Conservation (phyloP, 129 eudicot species). For the Flaveria brownii region DNA sequence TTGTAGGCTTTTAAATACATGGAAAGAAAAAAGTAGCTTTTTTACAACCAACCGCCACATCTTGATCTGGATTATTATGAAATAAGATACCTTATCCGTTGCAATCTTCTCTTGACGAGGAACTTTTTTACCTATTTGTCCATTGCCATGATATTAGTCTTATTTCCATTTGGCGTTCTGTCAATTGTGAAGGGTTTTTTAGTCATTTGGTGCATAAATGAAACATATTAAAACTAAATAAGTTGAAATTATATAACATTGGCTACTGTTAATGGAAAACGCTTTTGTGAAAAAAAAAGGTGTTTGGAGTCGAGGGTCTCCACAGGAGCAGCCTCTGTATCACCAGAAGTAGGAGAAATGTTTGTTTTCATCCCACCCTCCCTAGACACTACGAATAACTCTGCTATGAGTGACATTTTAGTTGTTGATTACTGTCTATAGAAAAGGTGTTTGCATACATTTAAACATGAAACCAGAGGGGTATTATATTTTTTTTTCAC, state of each 20-base stretch:
- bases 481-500: neutral
- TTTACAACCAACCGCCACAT: neutral
- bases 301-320: no score
- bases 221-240: neutral
- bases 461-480: neutral
- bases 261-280: neutral
- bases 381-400: no score
- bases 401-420: no score
- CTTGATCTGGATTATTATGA: neutral
- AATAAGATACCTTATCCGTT: no score
- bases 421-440: no score
- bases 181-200: neutral
- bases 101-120: neutral
- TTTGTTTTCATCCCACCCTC: no score
- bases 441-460: neutral
- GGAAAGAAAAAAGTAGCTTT: neutral
- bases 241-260: neutral
- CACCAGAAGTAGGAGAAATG: no score
- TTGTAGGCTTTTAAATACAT: neutral
- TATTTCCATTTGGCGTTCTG: neutral
- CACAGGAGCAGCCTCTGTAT: no score
- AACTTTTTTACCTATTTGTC: neutral
- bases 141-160: neutral
- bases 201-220: slow-evolving; percentile 1
- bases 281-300: no score